A percentile compares a stretch with the other conserved stretches of the same genome.
Evolutionary conservation across 371 early-diverging fungal species (phyloP).

Genomic region (Cokeromyces recurvatus): DNA sequence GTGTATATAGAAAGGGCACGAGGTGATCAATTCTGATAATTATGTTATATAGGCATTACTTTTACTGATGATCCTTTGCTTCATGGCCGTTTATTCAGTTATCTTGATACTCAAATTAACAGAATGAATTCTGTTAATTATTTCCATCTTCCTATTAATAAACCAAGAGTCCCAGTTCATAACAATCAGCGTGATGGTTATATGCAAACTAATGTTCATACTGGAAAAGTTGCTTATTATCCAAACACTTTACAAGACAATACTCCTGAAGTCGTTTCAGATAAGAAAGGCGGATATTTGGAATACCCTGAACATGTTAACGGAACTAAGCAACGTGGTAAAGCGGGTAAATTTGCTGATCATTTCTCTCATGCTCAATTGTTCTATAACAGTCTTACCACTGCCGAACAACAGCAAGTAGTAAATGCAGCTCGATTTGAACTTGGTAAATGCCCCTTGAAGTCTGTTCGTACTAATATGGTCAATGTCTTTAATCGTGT

Average conservation of each 20-base stretch:
- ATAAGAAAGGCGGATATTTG: slow-evolving; percentile 28
- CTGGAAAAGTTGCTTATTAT: slow-evolving; percentile 28
- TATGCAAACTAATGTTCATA: slow-evolving; percentile 19
- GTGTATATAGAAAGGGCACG: no score
- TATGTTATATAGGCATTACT: slow-evolving; percentile 30
- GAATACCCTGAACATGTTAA: slow-evolving; percentile 29
- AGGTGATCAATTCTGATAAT: no score
- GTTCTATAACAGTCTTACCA: slow-evolving; percentile 39
- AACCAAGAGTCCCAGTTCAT: slow-evolving; percentile 30
- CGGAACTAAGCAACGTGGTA: slow-evolving; percentile 21
- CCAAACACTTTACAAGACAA: slow-evolving; percentile 30
- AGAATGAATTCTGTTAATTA: slow-evolving; percentile 47
- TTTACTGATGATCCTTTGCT: slow-evolving; percentile 48
- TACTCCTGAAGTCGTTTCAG: slow-evolving; percentile 19
- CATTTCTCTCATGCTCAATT: slow-evolving; percentile 43
- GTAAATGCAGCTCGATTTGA: slow-evolving; percentile 43
- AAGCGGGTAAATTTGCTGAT: slow-evolving; percentile 27
- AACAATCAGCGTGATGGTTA: slow-evolving; percentile 56
- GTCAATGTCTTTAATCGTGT: slow-evolving; percentile 34
- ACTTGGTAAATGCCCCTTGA: slow-evolving; percentile 27
- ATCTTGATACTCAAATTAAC: slow-evolving; percentile 52
- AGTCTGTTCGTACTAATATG: slow-evolving; percentile 31
- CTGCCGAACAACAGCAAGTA: slow-evolving; percentile 35
- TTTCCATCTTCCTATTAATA: slow-evolving; percentile 51
- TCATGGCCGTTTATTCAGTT: slow-evolving; percentile 52